These are phyloP conservation scores for Didymella lethalis DNA, from an alignment of 2,329 filamentous ascomycete genomes.

Conservation along the genomic window DNA sequence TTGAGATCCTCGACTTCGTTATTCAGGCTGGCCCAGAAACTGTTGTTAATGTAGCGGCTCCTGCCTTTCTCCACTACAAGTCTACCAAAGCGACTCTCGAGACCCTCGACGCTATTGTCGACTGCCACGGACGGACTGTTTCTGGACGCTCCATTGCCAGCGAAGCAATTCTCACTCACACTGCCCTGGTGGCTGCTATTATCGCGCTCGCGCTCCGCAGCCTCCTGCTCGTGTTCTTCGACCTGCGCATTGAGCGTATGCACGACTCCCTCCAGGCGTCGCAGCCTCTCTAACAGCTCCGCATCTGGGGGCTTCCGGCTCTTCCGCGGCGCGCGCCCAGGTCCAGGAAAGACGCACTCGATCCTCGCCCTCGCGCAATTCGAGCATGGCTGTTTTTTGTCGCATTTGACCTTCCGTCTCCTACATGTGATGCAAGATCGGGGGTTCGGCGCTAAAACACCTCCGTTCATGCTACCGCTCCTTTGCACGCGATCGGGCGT, in stretches of 20 bases:
- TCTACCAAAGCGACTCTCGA: constrained; percentile 68
- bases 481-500: constrained; percentile 33
- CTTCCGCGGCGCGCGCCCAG: constrained; percentile 74
- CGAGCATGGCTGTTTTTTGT: constrained; percentile 78
- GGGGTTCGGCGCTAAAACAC: constrained; percentile 31
- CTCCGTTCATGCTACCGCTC: constrained; percentile 29
- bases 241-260: constrained; percentile 61
- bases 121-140: constrained; percentile 31
- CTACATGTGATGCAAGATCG: constrained; percentile 50
- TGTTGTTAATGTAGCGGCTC: constrained; percentile 77
- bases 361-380: constrained; percentile 76
- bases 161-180: constrained; percentile 16
- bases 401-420: constrained; percentile 74
- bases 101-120: constrained; percentile 47
- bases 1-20: constrained; percentile 75
- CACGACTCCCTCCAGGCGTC: constrained; percentile 79
- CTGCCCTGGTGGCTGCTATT: constrained; percentile 22
- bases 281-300: constrained; percentile 75
- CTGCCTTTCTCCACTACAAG: constrained; percentile 75
- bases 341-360: constrained; percentile 76
- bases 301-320: constrained; percentile 72
- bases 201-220: constrained; percentile 37
- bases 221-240: constrained; percentile 48
- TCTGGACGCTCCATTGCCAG: neutral
- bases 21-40: constrained; percentile 78